Evolutionary conservation across 2,329 filamentous ascomycete species (phyloP), one percentile per base, ranked within the genome.

Genomic region (Hypoxylon sp.): DNA sequence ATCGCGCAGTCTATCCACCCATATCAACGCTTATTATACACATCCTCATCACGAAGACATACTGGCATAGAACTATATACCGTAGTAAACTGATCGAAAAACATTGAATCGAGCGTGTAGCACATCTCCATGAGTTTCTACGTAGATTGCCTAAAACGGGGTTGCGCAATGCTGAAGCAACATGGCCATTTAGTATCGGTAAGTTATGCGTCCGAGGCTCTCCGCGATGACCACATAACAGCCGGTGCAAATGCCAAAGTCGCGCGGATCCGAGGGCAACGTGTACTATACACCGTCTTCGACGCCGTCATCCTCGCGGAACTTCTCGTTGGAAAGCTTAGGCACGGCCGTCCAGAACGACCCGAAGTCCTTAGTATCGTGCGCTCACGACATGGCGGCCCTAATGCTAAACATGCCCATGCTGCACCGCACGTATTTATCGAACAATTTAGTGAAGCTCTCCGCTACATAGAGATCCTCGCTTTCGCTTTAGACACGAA

Each of bases 1-100:
- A 82, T 78, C 19, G 58, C 75, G 70, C 71, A 78, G 39, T 77
- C 74, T 3, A 63, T 69, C 81, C 81, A 82, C 22, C 81, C 81
- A 72, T 80, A 81, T 77, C 76, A 80, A 5, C 70, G 67, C 46
- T 57, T 65, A 11, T 66, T 42, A n/a, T 54, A 50, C n/a, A 51
- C 67, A 8, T 72, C 72, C 17, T 74, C 61, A 22, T 79, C 73
- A 29, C 74, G 72, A 1, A 54, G 59, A 39, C 76, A 82, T 0
- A 56, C 63, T 3, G 75, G 74, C 4, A 81, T 75, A 35, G 67
- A 65, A 6, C 76, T 74, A 64, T 78, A 81, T 19, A 73, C 63
- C 3, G 67, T 66, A 1, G 76, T 78, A 44, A 74, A 80, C 3
- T 72, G 69, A 4, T 71, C 72, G 1, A 82, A 74, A 0, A 76